Evolutionary conservation across 257 asterid genomes (phyloP).

Genomic region (Capsicum pubescens): DNA sequence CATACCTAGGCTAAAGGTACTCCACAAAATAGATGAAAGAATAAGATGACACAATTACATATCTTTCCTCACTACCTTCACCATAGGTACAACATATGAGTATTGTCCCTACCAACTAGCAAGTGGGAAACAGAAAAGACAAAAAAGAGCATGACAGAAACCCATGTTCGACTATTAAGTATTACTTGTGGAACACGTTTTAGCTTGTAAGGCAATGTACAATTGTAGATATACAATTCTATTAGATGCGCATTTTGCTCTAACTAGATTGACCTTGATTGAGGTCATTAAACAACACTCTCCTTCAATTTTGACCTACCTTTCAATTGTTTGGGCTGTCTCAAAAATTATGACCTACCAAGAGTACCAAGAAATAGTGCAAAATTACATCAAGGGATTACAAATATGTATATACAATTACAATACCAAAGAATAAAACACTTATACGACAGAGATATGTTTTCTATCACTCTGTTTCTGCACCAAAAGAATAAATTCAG

Average conservation of each 20-base stretch:
- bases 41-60: slow-evolving; percentile 4
- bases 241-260: slow-evolving; percentile 15
- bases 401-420: not conserved
- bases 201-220: not conserved
- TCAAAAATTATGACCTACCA: not conserved
- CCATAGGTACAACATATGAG: not conserved
- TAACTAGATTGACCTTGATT: slow-evolving; percentile 3
- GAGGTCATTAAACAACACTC: not conserved
- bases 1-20: not conserved
- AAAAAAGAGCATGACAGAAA: not conserved
- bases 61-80: slow-evolving; percentile 16
- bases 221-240: not conserved
- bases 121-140: not conserved
- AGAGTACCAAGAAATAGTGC: not conserved
- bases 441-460: not conserved
- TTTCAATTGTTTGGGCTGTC: not conserved
- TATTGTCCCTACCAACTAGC: not conserved
- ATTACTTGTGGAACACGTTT: not conserved
- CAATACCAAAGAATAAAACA: not conserved
- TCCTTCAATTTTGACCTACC: not conserved
- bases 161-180: not conserved
- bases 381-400: not conserved
- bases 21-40: slow-evolving; percentile 3
- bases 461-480: not conserved
- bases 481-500: not conserved